These are phyloP conservation scores for Cryptosporidium viatorum DNA, from an alignment of 169 alveolate species.

Conservation along the genomic window DNA sequence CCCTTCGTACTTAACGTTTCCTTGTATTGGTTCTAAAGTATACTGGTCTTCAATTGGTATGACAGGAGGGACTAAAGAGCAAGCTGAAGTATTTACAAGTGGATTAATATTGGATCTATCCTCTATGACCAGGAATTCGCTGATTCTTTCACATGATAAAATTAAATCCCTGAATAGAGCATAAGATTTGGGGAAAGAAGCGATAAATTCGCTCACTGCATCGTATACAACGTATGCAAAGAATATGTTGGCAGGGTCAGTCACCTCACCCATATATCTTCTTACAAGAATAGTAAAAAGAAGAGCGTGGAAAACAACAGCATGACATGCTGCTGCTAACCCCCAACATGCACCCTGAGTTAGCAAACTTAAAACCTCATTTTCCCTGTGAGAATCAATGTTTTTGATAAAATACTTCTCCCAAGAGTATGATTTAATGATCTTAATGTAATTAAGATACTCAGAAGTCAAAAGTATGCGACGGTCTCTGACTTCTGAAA, in stretches of 20 bases:
- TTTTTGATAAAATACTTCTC: conserved; percentile 38
- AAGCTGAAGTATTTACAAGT: too few species aligned
- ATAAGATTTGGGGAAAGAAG: conserved; percentile 59
- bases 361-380: conserved; percentile 33
- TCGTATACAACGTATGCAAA: conserved; percentile 66
- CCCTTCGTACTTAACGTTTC: conserved; percentile 17
- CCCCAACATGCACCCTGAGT: conserved; percentile 42
- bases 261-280: conserved; percentile 10
- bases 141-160: conserved; percentile 56
- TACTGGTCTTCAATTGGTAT: too few species aligned
- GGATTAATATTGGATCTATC: not conserved
- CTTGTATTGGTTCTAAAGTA: not conserved
- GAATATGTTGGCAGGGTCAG: conserved; percentile 61
- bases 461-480: conserved; percentile 71
- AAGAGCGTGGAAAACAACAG: conserved; percentile 39
- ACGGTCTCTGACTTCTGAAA: conserved; percentile 71
- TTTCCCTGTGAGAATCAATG: conserved; percentile 42
- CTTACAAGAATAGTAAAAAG: conserved; percentile 21
- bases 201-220: conserved; percentile 42
- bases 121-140: conserved; percentile 29
- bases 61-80: not conserved
- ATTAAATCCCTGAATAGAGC: conserved; percentile 54
- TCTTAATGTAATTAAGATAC: conserved; percentile 46
- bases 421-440: conserved; percentile 76
- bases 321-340: conserved; percentile 30